A percentile compares a stretch with the other conserved stretches of the same genome.
Evolutionary conservation across 2,329 filamentous ascomycete genomes (phyloP).

Genomic region (Sclerotinia borealis): DNA sequence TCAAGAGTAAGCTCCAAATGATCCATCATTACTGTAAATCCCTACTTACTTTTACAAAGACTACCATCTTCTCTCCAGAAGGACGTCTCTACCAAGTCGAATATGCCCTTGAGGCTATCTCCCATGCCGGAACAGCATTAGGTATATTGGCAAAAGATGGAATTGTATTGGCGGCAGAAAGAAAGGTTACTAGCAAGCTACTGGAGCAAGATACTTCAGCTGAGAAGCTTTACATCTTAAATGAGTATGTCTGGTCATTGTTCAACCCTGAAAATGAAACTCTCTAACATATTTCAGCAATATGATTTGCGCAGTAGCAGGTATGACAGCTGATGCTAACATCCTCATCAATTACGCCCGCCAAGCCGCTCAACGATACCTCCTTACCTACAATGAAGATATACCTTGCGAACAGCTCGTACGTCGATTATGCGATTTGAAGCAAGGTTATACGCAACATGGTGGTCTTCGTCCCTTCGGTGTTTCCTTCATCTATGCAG

Average conservation of each 20-base stretch:
- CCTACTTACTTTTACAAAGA: constrained; percentile 47
- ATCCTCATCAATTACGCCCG: constrained; percentile 99
- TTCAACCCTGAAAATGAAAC: neutral
- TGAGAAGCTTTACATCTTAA: constrained; percentile 99
- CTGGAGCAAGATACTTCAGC: constrained; percentile 98
- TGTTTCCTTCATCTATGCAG: constrained; percentile 98
- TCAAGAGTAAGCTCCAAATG: constrained; percentile 64
- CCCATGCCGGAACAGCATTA: constrained; percentile 92
- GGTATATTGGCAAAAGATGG: constrained; percentile 97
- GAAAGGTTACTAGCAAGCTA: constrained; percentile 98
- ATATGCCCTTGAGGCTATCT: constrained; percentile 98
- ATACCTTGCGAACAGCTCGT: constrained; percentile 99
- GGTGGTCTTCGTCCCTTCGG: constrained; percentile 97
- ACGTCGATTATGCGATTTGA: constrained; percentile 90
- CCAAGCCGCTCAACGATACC: constrained; percentile 92
- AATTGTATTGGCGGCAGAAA: constrained; percentile 94
- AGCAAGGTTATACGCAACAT: constrained; percentile 98
- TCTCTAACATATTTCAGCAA: constrained; percentile 54
- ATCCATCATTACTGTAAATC: too few relatives aligned
- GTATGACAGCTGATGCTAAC: constrained; percentile 99
- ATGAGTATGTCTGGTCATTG: constrained; percentile 62
- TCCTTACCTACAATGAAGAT: constrained; percentile 99
- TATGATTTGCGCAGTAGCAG: constrained; percentile 99
- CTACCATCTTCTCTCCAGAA: constrained; percentile 99
- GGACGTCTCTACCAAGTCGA: constrained; percentile 98